phyloP scores from a whole-genome alignment of 2,329 filamentous ascomycete genomes.

The Botrytis hyacinthi region DNA sequence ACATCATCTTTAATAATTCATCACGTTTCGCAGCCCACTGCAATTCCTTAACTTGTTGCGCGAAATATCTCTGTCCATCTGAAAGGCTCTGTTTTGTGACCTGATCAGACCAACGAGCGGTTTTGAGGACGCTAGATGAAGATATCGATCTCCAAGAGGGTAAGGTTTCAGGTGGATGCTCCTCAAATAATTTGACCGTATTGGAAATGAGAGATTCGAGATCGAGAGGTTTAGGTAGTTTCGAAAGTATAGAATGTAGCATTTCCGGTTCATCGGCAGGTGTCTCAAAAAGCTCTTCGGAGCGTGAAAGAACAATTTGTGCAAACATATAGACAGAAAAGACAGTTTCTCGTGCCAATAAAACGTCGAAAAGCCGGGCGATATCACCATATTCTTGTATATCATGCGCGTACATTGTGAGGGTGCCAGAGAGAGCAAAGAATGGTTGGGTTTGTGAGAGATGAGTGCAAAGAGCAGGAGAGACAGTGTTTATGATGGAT shows the following conservation, averaged over 20 bases:
- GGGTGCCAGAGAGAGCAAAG: slow-evolving; percentile 87
- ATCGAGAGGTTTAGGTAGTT: slow-evolving; percentile 77
- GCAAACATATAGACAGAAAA: slow-evolving; percentile 91
- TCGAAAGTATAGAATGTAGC: slow-evolving; percentile 83
- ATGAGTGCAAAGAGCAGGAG: slow-evolving; percentile 70
- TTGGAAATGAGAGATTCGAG: slow-evolving; percentile 72
- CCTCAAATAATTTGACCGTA: slow-evolving; percentile 61
- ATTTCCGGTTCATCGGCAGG: slow-evolving; percentile 83
- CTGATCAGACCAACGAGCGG: slow-evolving; percentile 56
- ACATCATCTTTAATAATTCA: slow-evolving; percentile 51
- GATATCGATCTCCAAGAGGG: slow-evolving; percentile 73
- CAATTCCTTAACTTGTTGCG: slow-evolving; percentile 71
- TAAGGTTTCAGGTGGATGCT: slow-evolving; percentile 70
- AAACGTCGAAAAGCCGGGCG: slow-evolving; percentile 84
- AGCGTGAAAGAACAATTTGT: slow-evolving; percentile 77
- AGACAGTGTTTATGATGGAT: slow-evolving; percentile 70
- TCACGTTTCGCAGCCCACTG: slow-evolving; percentile 59
- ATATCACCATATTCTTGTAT: slow-evolving; percentile 89
- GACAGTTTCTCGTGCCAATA: slow-evolving; percentile 82
- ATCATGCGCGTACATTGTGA: slow-evolving; percentile 96
- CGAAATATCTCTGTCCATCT: slow-evolving; percentile 67
- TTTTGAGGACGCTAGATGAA: slow-evolving; percentile 78
- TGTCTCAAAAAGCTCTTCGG: slow-evolving; percentile 82
- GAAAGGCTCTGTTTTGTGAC: slow-evolving; percentile 56
- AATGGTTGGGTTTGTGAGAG: slow-evolving; percentile 79